Conservation (phyloP, 2,329 filamentous ascomycete genomes). For the Ramularia endophylla region DNA sequence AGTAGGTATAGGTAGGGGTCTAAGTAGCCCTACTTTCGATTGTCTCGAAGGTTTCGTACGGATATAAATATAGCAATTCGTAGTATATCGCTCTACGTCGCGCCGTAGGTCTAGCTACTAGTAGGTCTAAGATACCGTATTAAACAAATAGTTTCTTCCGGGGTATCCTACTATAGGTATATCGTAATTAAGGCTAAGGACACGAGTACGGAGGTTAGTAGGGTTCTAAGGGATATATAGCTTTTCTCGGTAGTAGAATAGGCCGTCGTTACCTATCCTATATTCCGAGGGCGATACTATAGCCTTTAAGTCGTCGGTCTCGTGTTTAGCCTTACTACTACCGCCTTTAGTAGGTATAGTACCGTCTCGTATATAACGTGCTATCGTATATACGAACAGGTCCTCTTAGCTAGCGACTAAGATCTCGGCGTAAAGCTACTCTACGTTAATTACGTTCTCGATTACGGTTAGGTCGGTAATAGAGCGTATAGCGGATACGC, state of each 20-base stretch:
- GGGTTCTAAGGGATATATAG: background rate
- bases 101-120: conserved; percentile 2
- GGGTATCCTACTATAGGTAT: conserved; percentile 4
- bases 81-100: conserved; percentile 2
- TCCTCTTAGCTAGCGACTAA: too few species aligned
- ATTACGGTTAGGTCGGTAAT: background rate
- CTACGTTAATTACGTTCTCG: background rate
- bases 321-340: too few species aligned
- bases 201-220: background rate
- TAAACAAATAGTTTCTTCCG: conserved; percentile 1
- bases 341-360: too few species aligned
- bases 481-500: background rate
- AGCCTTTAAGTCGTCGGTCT: background rate
- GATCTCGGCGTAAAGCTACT: background rate
- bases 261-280: background rate
- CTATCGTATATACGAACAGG: too few species aligned
- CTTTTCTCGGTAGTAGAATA: background rate
- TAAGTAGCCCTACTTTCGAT: background rate
- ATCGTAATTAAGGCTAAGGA: background rate
- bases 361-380: too few species aligned
- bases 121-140: conserved; percentile 2
- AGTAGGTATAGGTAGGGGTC: background rate
- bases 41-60: conserved; percentile 4
- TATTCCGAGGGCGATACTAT: background rate
- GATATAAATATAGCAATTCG: conserved; percentile 1